phyloP scores from a whole-genome alignment of 202 grass and related monocot genomes.

The Digitaria exilis region DNA sequence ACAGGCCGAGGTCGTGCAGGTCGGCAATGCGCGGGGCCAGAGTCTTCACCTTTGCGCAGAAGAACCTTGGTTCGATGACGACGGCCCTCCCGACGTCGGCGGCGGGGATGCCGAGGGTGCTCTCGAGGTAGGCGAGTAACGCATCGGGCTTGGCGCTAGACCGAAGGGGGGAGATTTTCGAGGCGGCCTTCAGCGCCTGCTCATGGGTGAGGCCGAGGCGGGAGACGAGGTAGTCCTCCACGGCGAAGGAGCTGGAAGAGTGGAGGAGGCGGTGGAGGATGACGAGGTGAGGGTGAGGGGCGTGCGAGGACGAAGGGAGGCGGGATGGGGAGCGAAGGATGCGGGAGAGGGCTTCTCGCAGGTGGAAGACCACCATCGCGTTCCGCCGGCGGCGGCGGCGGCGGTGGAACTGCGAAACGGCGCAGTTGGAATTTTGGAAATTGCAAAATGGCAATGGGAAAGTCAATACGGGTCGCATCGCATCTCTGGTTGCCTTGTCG shows the following conservation, averaged over 20 bases:
- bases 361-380: not conserved
- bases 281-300: not conserved
- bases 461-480: no score
- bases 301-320: not conserved
- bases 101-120: slow-evolving; percentile 28
- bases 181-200: not conserved
- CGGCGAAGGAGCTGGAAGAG: not conserved
- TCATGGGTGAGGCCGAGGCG: not conserved
- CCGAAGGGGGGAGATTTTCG: slow-evolving; percentile 38
- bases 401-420: no score
- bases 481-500: no score
- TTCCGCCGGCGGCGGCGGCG: not conserved
- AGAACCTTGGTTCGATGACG: not conserved
- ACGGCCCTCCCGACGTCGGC: slow-evolving; percentile 7
- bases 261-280: not conserved
- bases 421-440: no score
- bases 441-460: no score
- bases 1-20: slow-evolving; percentile 44
- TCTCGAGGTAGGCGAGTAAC: slow-evolving; percentile 42
- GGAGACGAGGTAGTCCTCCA: slow-evolving; percentile 6
- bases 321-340: not conserved
- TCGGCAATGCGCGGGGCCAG: slow-evolving; percentile 28
- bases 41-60: slow-evolving; percentile 38
- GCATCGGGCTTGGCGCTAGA: slow-evolving; percentile 47
- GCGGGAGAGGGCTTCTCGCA: not conserved